Evolutionary conservation across 177 flowering plant genomes (phyloP), one percentile per base, ranked within the genome.

Genomic region (Tripterygium wilfordii): DNA sequence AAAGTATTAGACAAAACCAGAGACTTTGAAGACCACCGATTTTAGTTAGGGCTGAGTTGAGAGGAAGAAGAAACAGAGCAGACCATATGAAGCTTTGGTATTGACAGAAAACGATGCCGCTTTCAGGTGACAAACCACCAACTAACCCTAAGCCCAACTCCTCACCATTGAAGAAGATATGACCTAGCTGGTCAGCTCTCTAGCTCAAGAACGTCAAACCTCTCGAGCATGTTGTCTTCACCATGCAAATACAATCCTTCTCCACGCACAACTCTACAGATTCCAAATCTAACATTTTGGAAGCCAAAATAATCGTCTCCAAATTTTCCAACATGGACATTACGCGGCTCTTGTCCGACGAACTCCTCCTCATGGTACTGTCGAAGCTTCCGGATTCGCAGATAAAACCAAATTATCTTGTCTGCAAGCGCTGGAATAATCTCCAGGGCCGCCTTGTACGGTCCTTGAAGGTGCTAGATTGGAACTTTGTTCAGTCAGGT

Each of bases 401-500:
- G 56, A 47, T 63, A n/a, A 16, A 55, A 16, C 17, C 51, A 14
- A 67, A 58, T 56, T 63, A 66, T 10, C 55, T 76, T 25, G 84
- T 81, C 17, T 76, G 85, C 54, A 81, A 66, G 65, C 63, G 88
- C 18, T 81, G 84, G 84, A 36, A 67, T 16, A 45, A 32, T 39
- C 61, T 81, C 16, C 62, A 63, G 10, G 85, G 84, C 2, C 65
- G 65, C 6, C 49, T 78, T 7, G 69, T 74, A 1, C 39, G 65
- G 25, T 60, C 71, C 2, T 10, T 81, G 14, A 71, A 42, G 66
- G 47, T 78, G 4, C 29, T 59, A 7, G 82, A 81, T 43, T 81
- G 84, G 87, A 72, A 68, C 1, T 75, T 80, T 42, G 57, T 83
- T 10, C 51, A 57, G 20, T 76, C 88, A 2, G 83, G 92, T 32